A percentile compares a stretch with the other conserved stretches of the same genome.
These are phyloP conservation scores for Picea mariana DNA, from an alignment of 83 land plant genomes.

Conservation along the genomic window DNA sequence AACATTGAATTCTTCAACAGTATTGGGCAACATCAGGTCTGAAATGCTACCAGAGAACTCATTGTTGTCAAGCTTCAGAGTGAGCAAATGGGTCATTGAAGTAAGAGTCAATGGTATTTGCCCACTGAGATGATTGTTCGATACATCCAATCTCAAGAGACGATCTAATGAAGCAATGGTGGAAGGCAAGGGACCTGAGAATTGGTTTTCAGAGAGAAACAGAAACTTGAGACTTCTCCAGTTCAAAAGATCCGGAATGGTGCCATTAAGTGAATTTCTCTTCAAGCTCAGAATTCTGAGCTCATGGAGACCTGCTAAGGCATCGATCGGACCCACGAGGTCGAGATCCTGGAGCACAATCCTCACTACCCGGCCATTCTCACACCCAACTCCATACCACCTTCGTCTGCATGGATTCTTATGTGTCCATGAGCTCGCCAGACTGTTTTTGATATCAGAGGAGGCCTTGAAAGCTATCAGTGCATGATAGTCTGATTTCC, in stretches of 20 bases:
- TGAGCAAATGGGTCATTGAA: conserved; percentile 33
- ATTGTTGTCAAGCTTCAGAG: conserved; percentile 17
- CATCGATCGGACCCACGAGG: conserved; percentile 38
- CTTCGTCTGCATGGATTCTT: conserved; percentile 13
- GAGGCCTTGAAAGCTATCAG: conserved; percentile 17
- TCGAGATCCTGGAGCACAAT: conserved; percentile 24
- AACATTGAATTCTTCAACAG: conserved; percentile 14
- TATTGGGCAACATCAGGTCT: conserved; percentile 4
- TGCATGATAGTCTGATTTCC: conserved; percentile 3
- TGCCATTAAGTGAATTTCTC: conserved; percentile 53
- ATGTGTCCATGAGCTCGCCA: conserved; percentile 3
- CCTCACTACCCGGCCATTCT: conserved; percentile 34
- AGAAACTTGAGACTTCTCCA: conserved; percentile 45
- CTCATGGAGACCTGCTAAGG: conserved; percentile 44
- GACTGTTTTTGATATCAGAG: background rate
- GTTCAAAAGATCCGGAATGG: conserved; percentile 48
- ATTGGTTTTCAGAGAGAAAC: conserved; percentile 34
- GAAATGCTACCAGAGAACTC: conserved; percentile 19
- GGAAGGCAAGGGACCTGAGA: conserved; percentile 47
- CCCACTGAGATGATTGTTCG: conserved; percentile 49
- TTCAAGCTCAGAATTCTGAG: conserved; percentile 52
- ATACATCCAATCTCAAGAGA: conserved; percentile 44
- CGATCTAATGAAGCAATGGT: conserved; percentile 39
- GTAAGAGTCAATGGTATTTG: conserved; percentile 25
- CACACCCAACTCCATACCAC: conserved; percentile 65